Evolutionary conservation across 257 asterid genomes (phyloP).

Genomic region (Cruciata laevipes): DNA sequence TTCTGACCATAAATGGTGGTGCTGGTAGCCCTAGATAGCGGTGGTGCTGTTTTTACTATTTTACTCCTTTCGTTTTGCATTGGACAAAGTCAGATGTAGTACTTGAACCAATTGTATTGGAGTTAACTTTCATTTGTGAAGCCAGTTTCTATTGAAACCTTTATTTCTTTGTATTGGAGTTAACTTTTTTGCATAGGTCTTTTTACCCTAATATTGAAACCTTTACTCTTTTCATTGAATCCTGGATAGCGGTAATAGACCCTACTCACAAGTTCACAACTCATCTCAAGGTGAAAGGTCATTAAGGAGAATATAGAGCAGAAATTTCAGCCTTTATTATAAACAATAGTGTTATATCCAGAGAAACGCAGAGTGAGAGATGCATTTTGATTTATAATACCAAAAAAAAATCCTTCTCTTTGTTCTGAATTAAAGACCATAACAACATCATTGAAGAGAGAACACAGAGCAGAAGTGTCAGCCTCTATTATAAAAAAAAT

Average conservation of each 20-base stretch:
- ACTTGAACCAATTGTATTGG: too few species aligned
- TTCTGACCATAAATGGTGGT: not conserved
- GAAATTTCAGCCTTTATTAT: not conserved
- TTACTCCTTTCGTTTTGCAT: not conserved
- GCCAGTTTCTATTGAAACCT: too few species aligned
- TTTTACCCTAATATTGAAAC: too few species aligned
- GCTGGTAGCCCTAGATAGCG: not conserved
- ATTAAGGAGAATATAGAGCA: not conserved
- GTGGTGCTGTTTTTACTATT: too few species aligned
- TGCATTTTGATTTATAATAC: not conserved
- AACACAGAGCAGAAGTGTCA: not conserved
- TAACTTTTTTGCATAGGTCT: too few species aligned
- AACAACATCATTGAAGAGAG: not conserved
- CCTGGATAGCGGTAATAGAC: not conserved
- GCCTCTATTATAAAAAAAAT: conserved; percentile 1
- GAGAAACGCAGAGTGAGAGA: conserved; percentile 1
- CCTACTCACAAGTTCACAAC: not conserved
- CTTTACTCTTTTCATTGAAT: too few species aligned
- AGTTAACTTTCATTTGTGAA: not conserved
- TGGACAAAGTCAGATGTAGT: not conserved
- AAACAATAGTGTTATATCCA: not conserved
- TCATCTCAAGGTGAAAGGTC: not conserved
- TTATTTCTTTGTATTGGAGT: too few species aligned
- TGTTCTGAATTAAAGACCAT: not conserved
- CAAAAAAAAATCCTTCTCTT: not conserved